Evolutionary conservation across 2,329 filamentous ascomycete species (phyloP), one percentile per base, ranked within the genome.

Genomic region (Penicillium sp.): DNA sequence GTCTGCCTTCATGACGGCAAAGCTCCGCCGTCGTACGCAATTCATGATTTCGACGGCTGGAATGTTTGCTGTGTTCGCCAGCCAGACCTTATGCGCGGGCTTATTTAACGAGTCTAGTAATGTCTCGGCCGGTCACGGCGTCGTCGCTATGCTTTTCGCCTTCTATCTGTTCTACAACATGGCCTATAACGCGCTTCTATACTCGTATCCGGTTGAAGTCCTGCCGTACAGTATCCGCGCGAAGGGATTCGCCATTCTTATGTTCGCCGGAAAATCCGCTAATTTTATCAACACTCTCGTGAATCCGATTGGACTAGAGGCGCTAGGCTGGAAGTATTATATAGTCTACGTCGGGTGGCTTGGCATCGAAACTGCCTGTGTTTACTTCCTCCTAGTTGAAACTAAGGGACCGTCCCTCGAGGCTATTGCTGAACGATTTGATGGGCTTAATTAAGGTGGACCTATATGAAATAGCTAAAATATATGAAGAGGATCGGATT

Each of bases 321-420:
- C 47, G 7, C 56, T 59, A 5, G 34, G 43, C 19, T 59, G 54
- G 56, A 46, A 31, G 29, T 59, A 59, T n/a, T 59, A 59, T 31
- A 54, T 59, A 23, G 54, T 57, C 11, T 59, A 51, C 34, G 56
- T 54, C 18, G 50, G 54, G 34, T 47, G 54, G 3, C 42, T 56
- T 34, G 51, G 37, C 10, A 26, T 56, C 21, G 47, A 56, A 21
- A 45, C 54, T 24, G 36, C 14, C 2, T 36, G 54, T 10, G 43
- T 51, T 2, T 55, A 39, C 21, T 39, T 39, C 5, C 16, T 16
- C 6, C 21, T 39, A 16, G 16, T 18, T 23, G 36, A 39, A 21
- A 39, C 36, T 5, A 39, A 39, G 36, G 36, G 36, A 21, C 36
- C 16, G 7, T 21, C 16, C 21, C 31, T 55, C 36, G 52, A 55